Base-by-base conservation (phyloP, 73 alveolate genomes). In the Paramecium sexaurelia region DNA sequence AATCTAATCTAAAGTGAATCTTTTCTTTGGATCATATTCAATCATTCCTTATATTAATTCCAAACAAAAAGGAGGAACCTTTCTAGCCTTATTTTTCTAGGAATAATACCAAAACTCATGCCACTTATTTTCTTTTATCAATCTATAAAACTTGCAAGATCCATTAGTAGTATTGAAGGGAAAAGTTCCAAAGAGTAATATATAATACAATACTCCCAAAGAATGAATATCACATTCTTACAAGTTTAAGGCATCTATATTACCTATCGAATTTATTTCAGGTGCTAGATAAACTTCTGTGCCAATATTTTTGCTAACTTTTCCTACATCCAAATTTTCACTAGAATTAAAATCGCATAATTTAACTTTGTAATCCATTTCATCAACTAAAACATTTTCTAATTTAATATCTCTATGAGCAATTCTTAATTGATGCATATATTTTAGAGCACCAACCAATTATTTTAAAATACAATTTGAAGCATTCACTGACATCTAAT, bases 341-440 rank as follows among this genome's bases (percentile, higher is more conserved):
- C 29, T n/a, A 4, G 15, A 26, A 51, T 51, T 29, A 51, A 51
- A 51, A 51, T 51, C 67, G 17, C 29, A 51, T 15, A 51, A 20
- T 51, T 51, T 51, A 0, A 51, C 17, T 51, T 51, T 1, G 33
- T n/a, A 51, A 51, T 51, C 17, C 13, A 6, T 17, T 40, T 84
- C 92, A 90, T 95, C 78, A 5, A 90, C 17, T 7, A 90, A 55
- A 0, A 90, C 37, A 91, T 90, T 90, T 2, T 90, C 94, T 24
- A 90, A 67, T 43, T 90, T 90, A 26, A 90, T 32, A 55, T 90
- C 94, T n/a, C 94, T 67, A 83, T 90, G 94, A 15, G 40, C 92
- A n/a, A 51, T 51, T 51, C 67, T 17, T 51, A 17, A n/a, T 51
- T 51, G 13, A 51, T 51, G 67, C 67, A 51, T 51, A 20, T 51